Evolutionary conservation across 2,329 filamentous ascomycete genomes (phyloP), one percentile per base, ranked within the genome.

Genomic region (Ceratocystis papillata): DNA sequence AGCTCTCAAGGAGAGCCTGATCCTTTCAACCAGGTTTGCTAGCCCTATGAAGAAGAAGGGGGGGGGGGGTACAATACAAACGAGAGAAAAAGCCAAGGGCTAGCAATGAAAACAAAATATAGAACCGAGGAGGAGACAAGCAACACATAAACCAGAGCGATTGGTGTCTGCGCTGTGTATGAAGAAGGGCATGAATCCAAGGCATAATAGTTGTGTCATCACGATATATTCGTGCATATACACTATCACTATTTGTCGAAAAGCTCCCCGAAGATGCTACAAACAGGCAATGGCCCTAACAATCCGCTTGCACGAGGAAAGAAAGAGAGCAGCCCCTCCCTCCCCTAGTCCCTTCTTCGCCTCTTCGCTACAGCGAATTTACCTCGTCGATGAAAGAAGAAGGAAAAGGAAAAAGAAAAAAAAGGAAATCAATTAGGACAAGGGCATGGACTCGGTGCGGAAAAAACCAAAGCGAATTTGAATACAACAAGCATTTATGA

Each of bases 1-100:
- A 53, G 48, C 20, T 53, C 48, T 25, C 25, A 25, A 57, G 10
- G n/a, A 57, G 53, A 33, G 53, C 53, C 53, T 57, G 28, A 57
- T 57, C 53, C 53, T 57, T 30, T 33, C 12, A 57, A n/a, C 53
- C 53, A 57, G 53, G 53, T 33, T 57, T 57, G 3, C 53, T 57
- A 57, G 53, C 53, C 53, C 53, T 57, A 57, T 57, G 28, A 30
- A n/a, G 25, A 30, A 28, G n/a, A 25, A 20, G 48, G 46, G 20
- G 48, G 22, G 22, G 22, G n/a, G 48, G 48, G 48, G 48, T 53
- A 25, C 3, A 15, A 25, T 25, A 53, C 8, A 53, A 15, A 6
- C 8, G 46, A 2, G 46, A 48, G 46, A 8, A 53, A 53, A 5
- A 53, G 12, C 20, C 20, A 53, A 37, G 48, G 48, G 48, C 48